These are phyloP conservation scores for Euphorbia peplus DNA, from an alignment of 345 rosid genomes.

Conservation along the genomic window DNA sequence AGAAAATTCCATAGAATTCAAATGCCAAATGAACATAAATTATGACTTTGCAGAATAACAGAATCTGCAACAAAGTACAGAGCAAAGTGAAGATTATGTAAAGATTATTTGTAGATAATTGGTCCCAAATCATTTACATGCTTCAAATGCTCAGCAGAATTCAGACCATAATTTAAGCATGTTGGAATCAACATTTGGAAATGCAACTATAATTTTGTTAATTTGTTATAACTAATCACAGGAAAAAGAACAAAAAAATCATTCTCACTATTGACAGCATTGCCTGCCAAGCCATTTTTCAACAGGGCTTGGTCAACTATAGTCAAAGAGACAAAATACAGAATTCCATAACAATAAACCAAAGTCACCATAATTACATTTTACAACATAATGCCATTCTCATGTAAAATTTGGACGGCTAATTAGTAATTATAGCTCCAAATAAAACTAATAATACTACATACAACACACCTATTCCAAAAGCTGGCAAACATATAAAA, in stretches of 20 bases:
- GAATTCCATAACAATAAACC: background rate
- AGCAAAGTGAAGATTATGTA: background rate
- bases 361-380: background rate
- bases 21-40: background rate
- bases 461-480: background rate
- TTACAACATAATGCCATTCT: background rate
- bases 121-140: background rate
- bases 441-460: constrained; percentile 2
- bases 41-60: background rate
- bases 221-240: background rate
- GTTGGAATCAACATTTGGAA: background rate
- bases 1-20: background rate
- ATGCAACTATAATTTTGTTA: background rate
- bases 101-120: background rate
- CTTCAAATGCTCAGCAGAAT: background rate
- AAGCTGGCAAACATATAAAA: constrained; percentile 9
- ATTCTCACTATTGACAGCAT: background rate
- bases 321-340: background rate
- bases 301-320: background rate
- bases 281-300: no score
- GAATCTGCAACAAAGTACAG: background rate
- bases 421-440: constrained; percentile 7
- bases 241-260: background rate
- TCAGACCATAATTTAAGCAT: background rate
- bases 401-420: constrained; percentile 2